Evolutionary conservation across 148 eudicot species (phyloP).

Genomic region (Heliamphora exappendiculata): DNA sequence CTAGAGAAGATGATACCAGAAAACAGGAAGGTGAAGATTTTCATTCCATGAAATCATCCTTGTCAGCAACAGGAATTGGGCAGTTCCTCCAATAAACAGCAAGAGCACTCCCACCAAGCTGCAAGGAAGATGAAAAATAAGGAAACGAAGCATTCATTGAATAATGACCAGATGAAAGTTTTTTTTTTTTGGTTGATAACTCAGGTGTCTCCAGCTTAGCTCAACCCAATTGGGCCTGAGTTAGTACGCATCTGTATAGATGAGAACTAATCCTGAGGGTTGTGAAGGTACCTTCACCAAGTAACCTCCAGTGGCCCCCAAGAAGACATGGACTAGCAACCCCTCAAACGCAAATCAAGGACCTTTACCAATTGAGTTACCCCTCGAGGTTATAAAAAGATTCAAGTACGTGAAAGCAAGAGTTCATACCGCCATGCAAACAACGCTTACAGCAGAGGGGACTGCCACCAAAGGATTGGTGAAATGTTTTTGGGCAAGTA

Average conservation of each 20-base stretch:
- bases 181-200: too few relatives aligned
- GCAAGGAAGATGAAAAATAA: slow-evolving; percentile 15
- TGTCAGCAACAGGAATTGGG: slow-evolving; percentile 79
- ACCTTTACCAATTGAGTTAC: too few relatives aligned
- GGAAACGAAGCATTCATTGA: neutral
- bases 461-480: slow-evolving; percentile 97
- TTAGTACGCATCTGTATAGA: too few relatives aligned
- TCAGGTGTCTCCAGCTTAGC: too few relatives aligned
- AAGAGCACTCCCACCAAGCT: slow-evolving; percentile 97
- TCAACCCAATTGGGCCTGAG: neutral
- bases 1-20: neutral
- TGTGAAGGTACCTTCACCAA: too few relatives aligned
- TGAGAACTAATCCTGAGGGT: too few relatives aligned
- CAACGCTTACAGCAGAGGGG: slow-evolving; percentile 97
- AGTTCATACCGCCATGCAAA: slow-evolving; percentile 90
- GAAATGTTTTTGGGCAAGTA: slow-evolving; percentile 94
- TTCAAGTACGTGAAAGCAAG: neutral
- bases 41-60: slow-evolving; percentile 91
- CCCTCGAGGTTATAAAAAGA: too few relatives aligned
- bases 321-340: too few relatives aligned
- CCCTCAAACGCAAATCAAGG: too few relatives aligned
- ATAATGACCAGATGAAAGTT: neutral
- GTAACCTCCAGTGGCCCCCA: too few relatives aligned
- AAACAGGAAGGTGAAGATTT: neutral
- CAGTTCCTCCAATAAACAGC: slow-evolving; percentile 95